Percentiles rank a stretch among this genome's conserved stretches.
Conservation (phyloP, 2,329 filamentous ascomycete genomes). For the Claviceps africana region DNA sequence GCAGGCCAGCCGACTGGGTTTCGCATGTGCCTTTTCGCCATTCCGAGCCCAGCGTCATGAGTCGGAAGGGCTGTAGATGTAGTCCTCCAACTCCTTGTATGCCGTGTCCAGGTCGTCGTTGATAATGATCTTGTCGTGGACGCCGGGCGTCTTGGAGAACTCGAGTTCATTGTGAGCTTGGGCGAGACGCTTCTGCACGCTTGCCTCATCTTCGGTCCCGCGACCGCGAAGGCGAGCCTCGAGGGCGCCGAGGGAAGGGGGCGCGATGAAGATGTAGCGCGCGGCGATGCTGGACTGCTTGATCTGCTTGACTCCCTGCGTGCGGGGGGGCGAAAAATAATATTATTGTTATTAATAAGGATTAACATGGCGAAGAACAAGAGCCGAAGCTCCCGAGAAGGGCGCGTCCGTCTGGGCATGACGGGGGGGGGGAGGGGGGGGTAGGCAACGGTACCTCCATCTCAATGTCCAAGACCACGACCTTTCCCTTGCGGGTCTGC, state of each 20-base stretch:
- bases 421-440: background rate
- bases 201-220: slow-evolving; percentile 65
- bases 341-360: too few relatives aligned
- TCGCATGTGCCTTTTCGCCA: background rate
- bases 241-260: slow-evolving; percentile 59
- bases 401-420: too few relatives aligned
- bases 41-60: slow-evolving; percentile 4
- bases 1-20: background rate
- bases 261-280: slow-evolving; percentile 73
- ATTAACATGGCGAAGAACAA: background rate
- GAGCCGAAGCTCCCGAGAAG: too few relatives aligned
- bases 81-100: slow-evolving; percentile 39
- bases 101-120: slow-evolving; percentile 34
- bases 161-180: slow-evolving; percentile 65
- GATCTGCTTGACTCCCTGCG: slow-evolving; percentile 74
- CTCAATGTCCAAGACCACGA: slow-evolving; percentile 87
- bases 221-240: slow-evolving; percentile 61
- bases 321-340: too few relatives aligned
- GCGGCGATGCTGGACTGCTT: slow-evolving; percentile 61
- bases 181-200: slow-evolving; percentile 50
- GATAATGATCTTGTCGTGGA: slow-evolving; percentile 24
- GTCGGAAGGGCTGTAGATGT: slow-evolving; percentile 25
- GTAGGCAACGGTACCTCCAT: slow-evolving; percentile 56
- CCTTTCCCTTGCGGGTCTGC: slow-evolving; percentile 53
- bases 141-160: slow-evolving; percentile 52